Evolutionary conservation across 192 early-diverging fungal species (phyloP).

Genomic region (Coemansia sp.): DNA sequence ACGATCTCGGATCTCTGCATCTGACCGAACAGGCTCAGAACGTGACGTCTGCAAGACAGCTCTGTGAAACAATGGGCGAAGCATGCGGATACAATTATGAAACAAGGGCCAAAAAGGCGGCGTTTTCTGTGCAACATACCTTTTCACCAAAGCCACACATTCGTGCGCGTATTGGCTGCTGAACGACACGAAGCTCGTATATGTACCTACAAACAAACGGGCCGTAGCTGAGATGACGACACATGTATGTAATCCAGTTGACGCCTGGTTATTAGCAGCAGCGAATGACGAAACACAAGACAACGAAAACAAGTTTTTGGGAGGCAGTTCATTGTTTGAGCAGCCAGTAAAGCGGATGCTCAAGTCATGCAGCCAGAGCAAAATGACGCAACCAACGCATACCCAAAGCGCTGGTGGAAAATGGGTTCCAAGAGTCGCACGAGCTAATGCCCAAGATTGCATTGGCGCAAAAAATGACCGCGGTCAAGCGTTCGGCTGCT

Average conservation of each 20-base stretch:
- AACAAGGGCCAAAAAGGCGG: neutral
- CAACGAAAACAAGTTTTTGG: slow-evolving; percentile 1
- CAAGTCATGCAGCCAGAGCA: slow-evolving; percentile 4
- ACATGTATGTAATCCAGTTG: neutral
- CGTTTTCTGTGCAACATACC: slow-evolving; percentile 17
- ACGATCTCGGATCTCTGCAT: neutral
- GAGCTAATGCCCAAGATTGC: neutral
- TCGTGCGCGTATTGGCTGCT: slow-evolving; percentile 65
- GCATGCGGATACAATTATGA: neutral
- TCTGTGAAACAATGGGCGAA: neutral
- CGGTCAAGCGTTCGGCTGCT: neutral
- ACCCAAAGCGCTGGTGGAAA: slow-evolving; percentile 8
- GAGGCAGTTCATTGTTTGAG: neutral
- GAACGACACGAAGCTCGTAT: slow-evolving; percentile 58
- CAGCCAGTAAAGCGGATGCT: neutral
- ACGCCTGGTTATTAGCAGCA: neutral
- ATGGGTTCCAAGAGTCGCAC: neutral
- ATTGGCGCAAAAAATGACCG: neutral
- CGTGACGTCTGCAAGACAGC: neutral
- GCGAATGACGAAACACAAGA: neutral
- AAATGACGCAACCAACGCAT: slow-evolving; percentile 5
- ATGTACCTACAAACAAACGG: slow-evolving; percentile 33
- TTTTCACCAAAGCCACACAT: slow-evolving; percentile 73
- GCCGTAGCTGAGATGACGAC: neutral
- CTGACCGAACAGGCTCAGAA: neutral